Base-by-base conservation (phyloP, 441 rosid genomes). In the Syzygium malaccense region DNA sequence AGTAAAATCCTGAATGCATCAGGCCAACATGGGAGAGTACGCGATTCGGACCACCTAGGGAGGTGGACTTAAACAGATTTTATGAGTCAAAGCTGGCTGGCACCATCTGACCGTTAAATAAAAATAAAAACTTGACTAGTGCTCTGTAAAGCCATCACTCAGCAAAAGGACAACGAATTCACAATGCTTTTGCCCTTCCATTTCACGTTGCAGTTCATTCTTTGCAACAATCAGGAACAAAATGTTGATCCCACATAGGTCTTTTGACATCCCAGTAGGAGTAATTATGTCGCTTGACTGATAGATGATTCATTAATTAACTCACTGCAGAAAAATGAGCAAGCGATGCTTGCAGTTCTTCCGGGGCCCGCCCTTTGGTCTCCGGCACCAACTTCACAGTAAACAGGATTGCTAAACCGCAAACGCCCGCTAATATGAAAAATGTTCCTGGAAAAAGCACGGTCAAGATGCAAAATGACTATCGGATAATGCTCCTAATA, bases 321-420 rank as follows among this genome's bases (percentile, higher is more conserved):
- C 48, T 71, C 51, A 11, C 83, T 5, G 17, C n/a, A 1, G 83
- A 37, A 71, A 85, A 85, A 55, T 85, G 66, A 85, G 64, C 64
- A 58, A 85, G 87, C 30, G 64, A 85, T 25, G 89, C 89, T 58
- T 88, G 89, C 68, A 88, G 41, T 85, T 88, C 89, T 51, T 88
- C 89, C n/a, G 85, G 87, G 48, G 89, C 71, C 37, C 85, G 80
- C 54, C 89, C 87, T 57, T 88, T 88, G 37, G 89, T 88, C 58
- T 88, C 87, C 5, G 85, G 87, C 53, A 88, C 89, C 4, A 88
- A 78, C 85, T 53, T 88, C 32, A 58, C 87, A 0, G 85, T 68
- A 56, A 85, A 88, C 55, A 54, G 83, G 89, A 88, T 37, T 8
- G 86, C 85, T 8, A 66, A 37, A n/a, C 83, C 87, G 25, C 87